Conservation (phyloP, 768 basidiomycete genomes). For the Megacollybia marginata region DNA sequence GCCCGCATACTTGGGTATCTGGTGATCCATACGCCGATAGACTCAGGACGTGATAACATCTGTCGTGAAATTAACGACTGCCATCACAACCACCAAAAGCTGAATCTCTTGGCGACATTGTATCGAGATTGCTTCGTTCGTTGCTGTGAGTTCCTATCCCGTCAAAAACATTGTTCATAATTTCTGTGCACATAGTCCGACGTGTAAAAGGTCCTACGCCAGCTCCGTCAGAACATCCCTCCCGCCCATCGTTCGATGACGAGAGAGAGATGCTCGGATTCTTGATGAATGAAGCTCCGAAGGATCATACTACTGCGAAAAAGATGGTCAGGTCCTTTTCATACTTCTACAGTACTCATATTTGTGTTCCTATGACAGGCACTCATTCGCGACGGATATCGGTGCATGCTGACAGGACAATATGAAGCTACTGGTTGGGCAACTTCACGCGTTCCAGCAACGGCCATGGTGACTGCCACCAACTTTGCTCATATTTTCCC, state of each 20-base stretch:
- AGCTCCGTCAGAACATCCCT: constrained; percentile 5
- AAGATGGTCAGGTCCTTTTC: constrained; percentile 1
- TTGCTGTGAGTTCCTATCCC: neutral
- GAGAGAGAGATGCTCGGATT: constrained; percentile 1
- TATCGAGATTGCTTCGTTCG: neutral
- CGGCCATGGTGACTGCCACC: constrained; percentile 1
- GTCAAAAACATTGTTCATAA: neutral
- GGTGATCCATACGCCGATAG: neutral
- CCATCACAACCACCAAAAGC: neutral
- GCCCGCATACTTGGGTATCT: neutral
- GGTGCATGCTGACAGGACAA: constrained; percentile 22
- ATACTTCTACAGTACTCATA: neutral
- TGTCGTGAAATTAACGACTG: neutral
- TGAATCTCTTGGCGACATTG: neutral
- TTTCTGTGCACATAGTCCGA: constrained; percentile 5
- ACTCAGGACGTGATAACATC: neutral
- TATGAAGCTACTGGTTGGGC: constrained; percentile 10
- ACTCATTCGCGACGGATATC: constrained; percentile 25
- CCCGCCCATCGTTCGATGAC: constrained; percentile 11
- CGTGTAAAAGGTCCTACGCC: constrained; percentile 13
- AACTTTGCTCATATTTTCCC: constrained; percentile 22
- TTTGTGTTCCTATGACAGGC: constrained; percentile 15
- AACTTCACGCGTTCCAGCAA: neutral
- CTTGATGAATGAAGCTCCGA: constrained; percentile 3
- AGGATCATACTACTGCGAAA: constrained; percentile 7